Evolutionary conservation across 2,329 filamentous ascomycete genomes (phyloP).

Genomic region (Helotiales sp.): DNA sequence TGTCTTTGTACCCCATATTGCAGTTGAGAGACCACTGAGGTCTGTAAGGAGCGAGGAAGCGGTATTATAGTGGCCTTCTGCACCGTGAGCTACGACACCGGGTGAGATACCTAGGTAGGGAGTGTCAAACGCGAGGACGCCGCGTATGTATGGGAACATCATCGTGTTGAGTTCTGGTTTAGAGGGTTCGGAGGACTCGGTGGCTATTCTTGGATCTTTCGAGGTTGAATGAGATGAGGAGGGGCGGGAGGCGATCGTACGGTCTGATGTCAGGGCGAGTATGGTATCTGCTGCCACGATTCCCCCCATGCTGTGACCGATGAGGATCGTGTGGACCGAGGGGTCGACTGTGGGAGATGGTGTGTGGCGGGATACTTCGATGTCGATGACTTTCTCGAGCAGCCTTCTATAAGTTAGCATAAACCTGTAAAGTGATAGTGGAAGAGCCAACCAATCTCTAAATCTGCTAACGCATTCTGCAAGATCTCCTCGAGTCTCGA

Average conservation of each 20-base stretch:
- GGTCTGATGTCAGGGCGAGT: constrained; percentile 57
- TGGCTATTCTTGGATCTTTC: neutral
- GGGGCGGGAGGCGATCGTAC: constrained; percentile 23
- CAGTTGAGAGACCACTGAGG: constrained; percentile 64
- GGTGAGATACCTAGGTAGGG: constrained; percentile 83
- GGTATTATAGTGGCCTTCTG: constrained; percentile 82
- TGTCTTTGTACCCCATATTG: constrained; percentile 60
- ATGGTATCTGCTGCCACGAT: constrained; percentile 91
- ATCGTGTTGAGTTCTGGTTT: constrained; percentile 53
- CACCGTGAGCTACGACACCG: constrained; percentile 80
- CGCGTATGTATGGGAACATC: constrained; percentile 93
- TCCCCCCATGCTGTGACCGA: constrained; percentile 90
- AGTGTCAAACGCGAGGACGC: constrained; percentile 90
- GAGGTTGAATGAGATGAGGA: constrained; percentile 4
- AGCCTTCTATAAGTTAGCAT: constrained; percentile 55
- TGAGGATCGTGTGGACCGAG: constrained; percentile 75
- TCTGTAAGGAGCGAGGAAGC: constrained; percentile 68
- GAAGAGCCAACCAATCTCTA: constrained; percentile 63
- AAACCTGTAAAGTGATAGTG: neutral
- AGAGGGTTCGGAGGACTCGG: neutral
- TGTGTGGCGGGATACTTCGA: constrained; percentile 81
- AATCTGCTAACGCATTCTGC: constrained; percentile 70
- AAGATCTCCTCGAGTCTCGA: constrained; percentile 79
- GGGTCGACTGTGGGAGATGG: constrained; percentile 84
- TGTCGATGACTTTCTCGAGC: constrained; percentile 87